These are phyloP conservation scores for Pyrenopolyporus hunteri DNA, from an alignment of 495 filamentous ascomycete genomes.

Conservation along the genomic window DNA sequence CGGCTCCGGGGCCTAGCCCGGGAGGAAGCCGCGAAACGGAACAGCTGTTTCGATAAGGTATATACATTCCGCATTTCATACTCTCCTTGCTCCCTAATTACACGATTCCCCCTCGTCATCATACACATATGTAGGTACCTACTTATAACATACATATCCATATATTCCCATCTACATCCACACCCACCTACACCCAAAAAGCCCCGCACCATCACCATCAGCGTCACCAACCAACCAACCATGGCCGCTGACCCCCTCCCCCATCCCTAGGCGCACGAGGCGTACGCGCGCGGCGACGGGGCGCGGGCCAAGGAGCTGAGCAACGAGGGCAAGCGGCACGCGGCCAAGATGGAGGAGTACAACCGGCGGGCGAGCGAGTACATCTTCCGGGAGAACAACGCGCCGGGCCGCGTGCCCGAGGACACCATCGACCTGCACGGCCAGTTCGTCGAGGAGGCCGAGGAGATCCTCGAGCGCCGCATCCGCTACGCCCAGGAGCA, in stretches of 20 bases:
- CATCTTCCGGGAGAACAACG: slow-evolving; percentile 95
- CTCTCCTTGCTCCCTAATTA: background rate
- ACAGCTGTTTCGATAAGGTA: slow-evolving; percentile 75
- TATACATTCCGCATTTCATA: background rate
- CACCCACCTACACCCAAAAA: no score
- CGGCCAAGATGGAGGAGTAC: slow-evolving; percentile 75
- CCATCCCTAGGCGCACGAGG: slow-evolving; percentile 67
- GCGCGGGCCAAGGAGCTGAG: slow-evolving; percentile 79
- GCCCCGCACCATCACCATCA: no score
- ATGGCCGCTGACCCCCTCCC: background rate
- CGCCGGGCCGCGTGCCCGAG: slow-evolving; percentile 65
- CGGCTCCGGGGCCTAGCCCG: slow-evolving; percentile 84
- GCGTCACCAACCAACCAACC: no score
- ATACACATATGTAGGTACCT: background rate
- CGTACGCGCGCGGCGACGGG: slow-evolving; percentile 80
- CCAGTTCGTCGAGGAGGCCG: slow-evolving; percentile 91
- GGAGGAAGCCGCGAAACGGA: slow-evolving; percentile 75
- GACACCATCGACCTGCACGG: slow-evolving; percentile 96
- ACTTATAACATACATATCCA: background rate
- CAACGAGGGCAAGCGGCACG: slow-evolving; percentile 84
- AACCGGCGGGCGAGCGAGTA: slow-evolving; percentile 89
- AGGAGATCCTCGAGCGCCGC: slow-evolving; percentile 82
- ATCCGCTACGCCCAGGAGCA: slow-evolving; percentile 74
- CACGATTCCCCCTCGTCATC: background rate
- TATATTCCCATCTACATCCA: no score